These are phyloP conservation scores for Penicillium sp. DNA, from an alignment of 2,329 filamentous ascomycete species.

Conservation along the genomic window DNA sequence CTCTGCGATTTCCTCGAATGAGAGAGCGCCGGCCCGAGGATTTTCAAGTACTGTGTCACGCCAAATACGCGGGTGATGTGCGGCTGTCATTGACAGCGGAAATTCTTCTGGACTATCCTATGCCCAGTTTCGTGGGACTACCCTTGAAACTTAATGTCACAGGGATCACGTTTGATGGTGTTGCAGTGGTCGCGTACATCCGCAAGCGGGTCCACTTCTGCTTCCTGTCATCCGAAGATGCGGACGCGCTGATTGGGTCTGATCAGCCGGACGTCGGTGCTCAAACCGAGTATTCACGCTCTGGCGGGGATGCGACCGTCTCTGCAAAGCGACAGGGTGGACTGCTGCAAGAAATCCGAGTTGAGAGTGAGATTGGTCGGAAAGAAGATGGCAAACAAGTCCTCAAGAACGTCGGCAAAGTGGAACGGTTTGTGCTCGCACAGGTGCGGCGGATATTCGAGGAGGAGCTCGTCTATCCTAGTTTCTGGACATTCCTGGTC, in stretches of 20 bases:
- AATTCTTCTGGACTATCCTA: conserved; percentile 92
- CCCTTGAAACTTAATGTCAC: conserved; percentile 92
- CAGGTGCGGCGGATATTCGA: conserved; percentile 96
- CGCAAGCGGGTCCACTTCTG: conserved; percentile 84
- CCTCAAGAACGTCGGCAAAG: conserved; percentile 95
- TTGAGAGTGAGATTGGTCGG: conserved; percentile 95
- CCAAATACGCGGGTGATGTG: conserved; percentile 79
- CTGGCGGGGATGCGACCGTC: no score
- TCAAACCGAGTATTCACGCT: no score
- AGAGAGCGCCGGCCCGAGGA: conserved; percentile 74
- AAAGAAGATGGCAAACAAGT: conserved; percentile 86
- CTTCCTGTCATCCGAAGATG: conserved; percentile 87
- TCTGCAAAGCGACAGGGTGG: conserved; percentile 53
- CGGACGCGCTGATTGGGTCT: conserved; percentile 59
- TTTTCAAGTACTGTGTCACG: conserved; percentile 83
- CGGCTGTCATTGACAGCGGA: conserved; percentile 84
- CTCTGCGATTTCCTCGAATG: conserved; percentile 50
- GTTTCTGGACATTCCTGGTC: conserved; percentile 97
- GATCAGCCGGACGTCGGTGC: conserved; percentile 34
- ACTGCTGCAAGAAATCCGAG: conserved; percentile 80
- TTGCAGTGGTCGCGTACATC: conserved; percentile 85
- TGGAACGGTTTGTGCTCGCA: conserved; percentile 92
- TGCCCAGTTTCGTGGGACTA: conserved; percentile 95
- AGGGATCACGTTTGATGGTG: conserved; percentile 86
- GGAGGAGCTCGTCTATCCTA: conserved; percentile 96